These are phyloP conservation scores for Drechslerella dactyloides DNA, from an alignment of 2,329 filamentous ascomycete species.

Conservation along the genomic window DNA sequence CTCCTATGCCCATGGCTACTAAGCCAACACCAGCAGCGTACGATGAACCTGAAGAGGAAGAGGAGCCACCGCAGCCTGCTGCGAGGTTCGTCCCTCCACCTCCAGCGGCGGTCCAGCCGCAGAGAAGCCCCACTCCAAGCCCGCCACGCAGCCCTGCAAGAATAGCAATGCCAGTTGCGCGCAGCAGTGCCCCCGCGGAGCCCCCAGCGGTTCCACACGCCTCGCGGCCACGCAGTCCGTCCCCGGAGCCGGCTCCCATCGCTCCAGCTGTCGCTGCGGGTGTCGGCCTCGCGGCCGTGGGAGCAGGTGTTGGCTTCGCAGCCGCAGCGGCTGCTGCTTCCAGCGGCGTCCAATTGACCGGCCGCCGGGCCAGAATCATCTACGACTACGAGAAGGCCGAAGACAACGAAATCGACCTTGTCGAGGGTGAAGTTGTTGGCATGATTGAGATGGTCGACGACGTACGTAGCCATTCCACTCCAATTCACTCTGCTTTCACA, in stretches of 20 bases:
- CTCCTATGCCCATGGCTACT: slow-evolving; percentile 60
- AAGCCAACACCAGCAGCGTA: slow-evolving; percentile 22
- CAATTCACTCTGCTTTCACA: background rate
- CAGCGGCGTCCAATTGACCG: slow-evolving; percentile 60
- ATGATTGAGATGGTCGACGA: slow-evolving; percentile 98
- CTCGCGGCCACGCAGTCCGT: slow-evolving; percentile 69
- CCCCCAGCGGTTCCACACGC: slow-evolving; percentile 69
- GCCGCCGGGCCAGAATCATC: slow-evolving; percentile 75
- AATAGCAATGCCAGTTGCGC: slow-evolving; percentile 80
- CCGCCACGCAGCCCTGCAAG: slow-evolving; percentile 77
- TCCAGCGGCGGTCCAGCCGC: slow-evolving; percentile 54
- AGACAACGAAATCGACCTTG: slow-evolving; percentile 91
- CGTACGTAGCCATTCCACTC: slow-evolving; percentile 31
- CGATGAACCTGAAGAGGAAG: slow-evolving; percentile 34
- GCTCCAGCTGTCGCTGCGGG: slow-evolving; percentile 62
- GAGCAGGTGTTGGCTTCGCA: slow-evolving; percentile 39
- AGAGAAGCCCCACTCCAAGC: slow-evolving; percentile 61
- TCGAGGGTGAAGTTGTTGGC: slow-evolving; percentile 84
- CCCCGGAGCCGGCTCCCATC: slow-evolving; percentile 57
- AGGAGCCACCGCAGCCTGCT: slow-evolving; percentile 56
- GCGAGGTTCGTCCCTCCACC: slow-evolving; percentile 58
- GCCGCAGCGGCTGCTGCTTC: slow-evolving; percentile 47
- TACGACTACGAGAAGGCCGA: slow-evolving; percentile 98
- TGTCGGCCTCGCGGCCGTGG: slow-evolving; percentile 65
- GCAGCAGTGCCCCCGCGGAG: slow-evolving; percentile 64